Evolutionary conservation across 2,329 filamentous ascomycete species (phyloP).

Genomic region (Ophiostoma quercus): DNA sequence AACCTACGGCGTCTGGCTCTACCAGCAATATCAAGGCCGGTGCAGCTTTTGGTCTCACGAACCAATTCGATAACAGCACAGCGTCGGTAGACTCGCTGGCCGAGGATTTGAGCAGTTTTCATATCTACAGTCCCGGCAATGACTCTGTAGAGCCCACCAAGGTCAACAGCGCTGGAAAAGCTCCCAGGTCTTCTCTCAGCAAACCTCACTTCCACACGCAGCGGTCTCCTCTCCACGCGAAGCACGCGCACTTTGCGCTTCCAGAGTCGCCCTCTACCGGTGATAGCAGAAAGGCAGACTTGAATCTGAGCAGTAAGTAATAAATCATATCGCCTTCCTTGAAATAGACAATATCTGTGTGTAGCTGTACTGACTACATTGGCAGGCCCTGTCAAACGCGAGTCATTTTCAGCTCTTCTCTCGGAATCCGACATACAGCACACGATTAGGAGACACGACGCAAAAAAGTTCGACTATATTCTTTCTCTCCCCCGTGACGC

Average conservation of each 20-base stretch:
- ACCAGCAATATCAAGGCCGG: background rate
- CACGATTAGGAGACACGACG: slow-evolving; percentile 36
- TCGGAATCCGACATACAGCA: slow-evolving; percentile 16
- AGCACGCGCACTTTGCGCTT: slow-evolving; percentile 22
- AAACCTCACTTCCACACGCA: background rate
- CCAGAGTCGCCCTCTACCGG: slow-evolving; percentile 2
- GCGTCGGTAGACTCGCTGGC: slow-evolving; percentile 32
- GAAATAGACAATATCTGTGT: background rate
- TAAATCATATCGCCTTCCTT: background rate
- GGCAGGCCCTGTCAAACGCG: slow-evolving; percentile 14
- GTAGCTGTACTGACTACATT: background rate
- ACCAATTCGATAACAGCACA: background rate
- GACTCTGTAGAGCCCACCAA: slow-evolving; percentile 1
- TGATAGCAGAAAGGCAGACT: background rate
- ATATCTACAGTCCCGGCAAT: slow-evolving; percentile 28
- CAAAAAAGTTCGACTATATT: slow-evolving; percentile 49
- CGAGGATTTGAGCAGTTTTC: slow-evolving; percentile 35
- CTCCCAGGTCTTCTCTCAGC: slow-evolving; percentile 2
- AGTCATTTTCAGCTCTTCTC: slow-evolving; percentile 19
- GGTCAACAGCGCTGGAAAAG: background rate
- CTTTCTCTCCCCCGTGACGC: slow-evolving; percentile 37
- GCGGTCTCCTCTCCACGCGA: background rate
- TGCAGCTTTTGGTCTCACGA: background rate
- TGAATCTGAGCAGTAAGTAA: slow-evolving; percentile 16
- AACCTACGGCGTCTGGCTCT: background rate